These are phyloP conservation scores for Trifolium repens DNA, from an alignment of 306 rosid species.

Conservation along the genomic window DNA sequence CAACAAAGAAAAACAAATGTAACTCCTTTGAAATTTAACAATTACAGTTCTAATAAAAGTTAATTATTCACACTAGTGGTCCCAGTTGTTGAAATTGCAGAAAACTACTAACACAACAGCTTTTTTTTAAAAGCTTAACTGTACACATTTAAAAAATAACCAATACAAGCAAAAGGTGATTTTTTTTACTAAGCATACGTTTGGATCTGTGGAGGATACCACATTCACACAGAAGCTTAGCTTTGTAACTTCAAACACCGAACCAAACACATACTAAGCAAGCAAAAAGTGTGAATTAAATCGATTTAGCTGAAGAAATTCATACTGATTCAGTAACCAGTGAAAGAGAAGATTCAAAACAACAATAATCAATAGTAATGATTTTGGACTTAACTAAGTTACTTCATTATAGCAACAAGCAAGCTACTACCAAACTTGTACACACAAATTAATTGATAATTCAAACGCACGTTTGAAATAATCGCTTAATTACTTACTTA, in stretches of 20 bases:
- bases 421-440: neutral
- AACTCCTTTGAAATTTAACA: neutral
- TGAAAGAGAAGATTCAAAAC: neutral
- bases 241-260: no score
- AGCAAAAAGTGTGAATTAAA: neutral
- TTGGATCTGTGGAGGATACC: no score
- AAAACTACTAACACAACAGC: neutral
- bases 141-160: neutral
- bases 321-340: neutral
- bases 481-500: neutral
- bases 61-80: neutral
- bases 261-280: neutral
- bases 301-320: no score
- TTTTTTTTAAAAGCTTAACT: neutral
- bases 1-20: neutral
- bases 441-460: neutral
- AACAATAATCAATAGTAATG: neutral
- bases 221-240: no score
- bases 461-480: slow-evolving; percentile 2
- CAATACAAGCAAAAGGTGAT: neutral
- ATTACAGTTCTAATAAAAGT: neutral
- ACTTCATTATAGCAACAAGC: neutral
- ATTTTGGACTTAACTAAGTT: neutral
- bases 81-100: neutral
- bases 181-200: neutral